A percentile compares a stretch with the other conserved stretches of the same genome.
Conservation (phyloP, 352 stramenopile genomes). For the Saprolegnia diclina region DNA sequence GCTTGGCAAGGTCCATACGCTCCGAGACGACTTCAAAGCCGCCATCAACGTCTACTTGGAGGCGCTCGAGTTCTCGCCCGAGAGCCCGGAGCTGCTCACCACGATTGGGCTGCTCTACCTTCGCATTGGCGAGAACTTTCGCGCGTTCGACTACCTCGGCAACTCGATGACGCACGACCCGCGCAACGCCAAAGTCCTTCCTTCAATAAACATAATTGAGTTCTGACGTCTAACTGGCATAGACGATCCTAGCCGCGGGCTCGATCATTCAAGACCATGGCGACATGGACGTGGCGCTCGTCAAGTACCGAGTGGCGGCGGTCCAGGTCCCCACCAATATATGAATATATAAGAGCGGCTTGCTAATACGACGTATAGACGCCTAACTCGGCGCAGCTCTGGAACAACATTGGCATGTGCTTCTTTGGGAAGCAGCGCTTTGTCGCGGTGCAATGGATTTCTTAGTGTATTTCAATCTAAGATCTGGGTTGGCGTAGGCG, state of each 20-base stretch:
- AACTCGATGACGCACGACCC: constrained; percentile 91
- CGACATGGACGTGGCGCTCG: constrained; percentile 91
- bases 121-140: constrained; percentile 84
- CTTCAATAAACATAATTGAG: no score
- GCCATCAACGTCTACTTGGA: constrained; percentile 88
- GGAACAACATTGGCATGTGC: constrained; percentile 95
- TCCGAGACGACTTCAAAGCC: constrained; percentile 77
- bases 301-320: constrained; percentile 92
- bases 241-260: constrained; percentile 86
- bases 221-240: not conserved
- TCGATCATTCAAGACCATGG: constrained; percentile 92
- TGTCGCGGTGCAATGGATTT: constrained; percentile 38
- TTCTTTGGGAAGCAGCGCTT: constrained; percentile 91
- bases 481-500: constrained; percentile 29
- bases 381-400: constrained; percentile 89
- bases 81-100: constrained; percentile 89
- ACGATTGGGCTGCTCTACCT: constrained; percentile 88
- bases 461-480: not conserved
- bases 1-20: constrained; percentile 82
- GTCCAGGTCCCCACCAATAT: no score
- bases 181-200: constrained; percentile 79
- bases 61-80: constrained; percentile 89
- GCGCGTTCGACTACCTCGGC: constrained; percentile 91
- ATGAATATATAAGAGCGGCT: no score
- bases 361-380: constrained; percentile 32